Evolutionary conservation across 495 filamentous ascomycete species (phyloP).

Genomic region (Trichoderma gamsii): DNA sequence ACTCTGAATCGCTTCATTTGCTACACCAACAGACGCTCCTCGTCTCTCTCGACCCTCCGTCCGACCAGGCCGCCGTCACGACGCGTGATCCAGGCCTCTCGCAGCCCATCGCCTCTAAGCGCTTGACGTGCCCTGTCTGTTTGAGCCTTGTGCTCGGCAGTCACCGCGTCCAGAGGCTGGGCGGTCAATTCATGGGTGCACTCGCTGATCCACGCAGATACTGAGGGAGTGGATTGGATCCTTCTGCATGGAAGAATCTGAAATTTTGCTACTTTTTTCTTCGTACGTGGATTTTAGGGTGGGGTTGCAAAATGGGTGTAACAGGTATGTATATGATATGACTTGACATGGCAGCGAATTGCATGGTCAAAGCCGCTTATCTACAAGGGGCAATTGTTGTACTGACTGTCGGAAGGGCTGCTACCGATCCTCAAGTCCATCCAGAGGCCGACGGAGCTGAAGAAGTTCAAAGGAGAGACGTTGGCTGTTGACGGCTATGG

Average conservation of each 20-base stretch:
- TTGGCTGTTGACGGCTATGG: constrained; percentile 94
- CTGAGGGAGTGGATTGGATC: not conserved
- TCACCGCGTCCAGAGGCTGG: not conserved
- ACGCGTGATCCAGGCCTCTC: not conserved
- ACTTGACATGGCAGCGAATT: not conserved
- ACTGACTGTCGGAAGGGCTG: constrained; percentile 53
- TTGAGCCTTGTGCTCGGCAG: not conserved
- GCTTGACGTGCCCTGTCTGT: not conserved
- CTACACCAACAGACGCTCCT: not conserved
- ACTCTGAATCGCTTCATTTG: not conserved
- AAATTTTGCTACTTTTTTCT: not conserved
- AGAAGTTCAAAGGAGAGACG: constrained; percentile 80
- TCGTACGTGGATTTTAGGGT: not conserved
- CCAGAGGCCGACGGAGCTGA: constrained; percentile 78
- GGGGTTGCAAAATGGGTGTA: constrained; percentile 13
- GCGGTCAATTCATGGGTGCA: not conserved
- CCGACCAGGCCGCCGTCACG: not conserved
- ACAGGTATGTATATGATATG: not conserved
- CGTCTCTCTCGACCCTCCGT: not conserved
- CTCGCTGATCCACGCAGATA: not conserved
- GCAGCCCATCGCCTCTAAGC: not conserved
- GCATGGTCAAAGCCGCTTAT: not conserved
- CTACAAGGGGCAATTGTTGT: not conserved
- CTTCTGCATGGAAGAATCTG: not conserved
- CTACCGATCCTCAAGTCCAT: constrained; percentile 93